Evolutionary conservation across 2,329 filamentous ascomycete species (phyloP), one percentile per base, ranked within the genome.

Genomic region (Didymella exigua): DNA sequence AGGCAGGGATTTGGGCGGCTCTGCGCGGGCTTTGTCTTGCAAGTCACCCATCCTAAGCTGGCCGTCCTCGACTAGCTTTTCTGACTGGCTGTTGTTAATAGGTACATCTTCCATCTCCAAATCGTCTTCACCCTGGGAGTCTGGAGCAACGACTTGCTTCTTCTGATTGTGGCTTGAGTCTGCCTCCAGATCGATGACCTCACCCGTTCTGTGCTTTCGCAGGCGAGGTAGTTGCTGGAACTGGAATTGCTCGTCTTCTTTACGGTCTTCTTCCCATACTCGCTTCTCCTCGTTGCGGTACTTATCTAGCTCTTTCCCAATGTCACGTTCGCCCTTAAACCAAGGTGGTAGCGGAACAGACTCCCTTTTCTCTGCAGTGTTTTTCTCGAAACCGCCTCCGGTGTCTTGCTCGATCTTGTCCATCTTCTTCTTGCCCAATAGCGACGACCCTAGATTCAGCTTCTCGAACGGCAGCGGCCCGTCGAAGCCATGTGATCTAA

Each of bases 401-500:
- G 78, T 73, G 5, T 84, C 82, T 47, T 83, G 78, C 53, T 83
- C 76, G 47, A 78, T 77, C 61, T 75, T 80, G 66, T 78, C 78
- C 77, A 77, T 81, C 63, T 79, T 84, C 73, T 79, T 83, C 72
- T 76, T 82, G 24, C 77, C 79, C 13, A 78, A 72, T 10, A 79
- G 74, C 30, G 84, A 87, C 46, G 84, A 87, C 38, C 89, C 86
- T 1, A 96, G 81, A 68, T 91, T 82, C 6, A 88, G 77, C 45
- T 83, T 93, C 64, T 96, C 92, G 68, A 99, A 99, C 0, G 95
- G 95, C 5, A 99, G 75, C 0, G 93, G 91, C 0, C 93, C 93
- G 61, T 85, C 85, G 68, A 96, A 89, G 3, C 74, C 77, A 46
- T 85, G 81, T 61, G 84, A 44, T 84, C 86, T 9, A 81, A 67